Evolutionary conservation across 106 monocot genomes (phyloP).

Genomic region (Dendrobium nobile): DNA sequence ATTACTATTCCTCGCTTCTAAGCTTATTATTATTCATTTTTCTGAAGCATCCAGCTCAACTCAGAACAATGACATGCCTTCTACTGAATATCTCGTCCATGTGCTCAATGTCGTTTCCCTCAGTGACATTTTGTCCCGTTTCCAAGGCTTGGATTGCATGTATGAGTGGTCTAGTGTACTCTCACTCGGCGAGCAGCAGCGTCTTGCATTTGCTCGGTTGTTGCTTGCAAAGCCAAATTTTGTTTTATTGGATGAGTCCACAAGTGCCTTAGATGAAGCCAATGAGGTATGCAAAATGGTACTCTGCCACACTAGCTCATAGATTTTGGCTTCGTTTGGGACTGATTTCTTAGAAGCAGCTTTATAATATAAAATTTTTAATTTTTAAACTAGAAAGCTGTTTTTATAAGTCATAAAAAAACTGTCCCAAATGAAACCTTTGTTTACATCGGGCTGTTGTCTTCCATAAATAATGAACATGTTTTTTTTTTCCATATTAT

Average conservation of each 20-base stretch:
- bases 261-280: constrained; percentile 76
- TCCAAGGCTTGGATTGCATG: constrained; percentile 56
- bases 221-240: constrained; percentile 58
- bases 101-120: constrained; percentile 65
- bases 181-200: constrained; percentile 88
- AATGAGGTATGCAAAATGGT: constrained; percentile 47
- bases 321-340: background rate
- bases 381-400: no score
- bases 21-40: constrained; percentile 13
- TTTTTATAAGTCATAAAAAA: no score
- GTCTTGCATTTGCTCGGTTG: constrained; percentile 81
- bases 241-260: constrained; percentile 72
- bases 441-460: no score
- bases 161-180: constrained; percentile 72
- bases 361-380: no score
- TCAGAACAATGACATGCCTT: constrained; percentile 26
- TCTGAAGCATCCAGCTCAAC: constrained; percentile 22
- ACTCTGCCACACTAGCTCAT: background rate
- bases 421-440: no score
- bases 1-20: background rate
- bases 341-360: no score
- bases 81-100: constrained; percentile 54
- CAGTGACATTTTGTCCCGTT: constrained; percentile 71
- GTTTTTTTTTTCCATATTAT: background rate
- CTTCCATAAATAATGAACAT: no score